Conservation (phyloP, 352 stramenopile genomes). For the Phytopythium sindhum region DNA sequence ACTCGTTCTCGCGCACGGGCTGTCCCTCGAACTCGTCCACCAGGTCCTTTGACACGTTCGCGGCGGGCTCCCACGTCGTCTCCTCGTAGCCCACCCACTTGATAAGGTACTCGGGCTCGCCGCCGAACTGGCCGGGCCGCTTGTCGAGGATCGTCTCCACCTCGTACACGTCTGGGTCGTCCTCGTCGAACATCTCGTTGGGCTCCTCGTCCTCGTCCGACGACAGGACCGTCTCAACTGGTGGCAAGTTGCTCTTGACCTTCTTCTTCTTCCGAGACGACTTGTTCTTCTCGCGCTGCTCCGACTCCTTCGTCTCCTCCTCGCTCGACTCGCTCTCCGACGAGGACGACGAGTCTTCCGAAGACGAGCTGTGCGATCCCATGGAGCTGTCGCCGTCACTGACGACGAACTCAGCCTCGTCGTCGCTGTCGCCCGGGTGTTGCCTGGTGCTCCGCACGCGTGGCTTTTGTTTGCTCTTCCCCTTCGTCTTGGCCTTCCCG, state of each 20-base stretch:
- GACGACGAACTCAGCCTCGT: constrained; percentile 20
- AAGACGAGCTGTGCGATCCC: constrained; percentile 9
- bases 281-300: constrained; percentile 1
- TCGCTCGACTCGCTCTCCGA: constrained; percentile 35
- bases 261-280: constrained; percentile 28
- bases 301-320: constrained; percentile 21
- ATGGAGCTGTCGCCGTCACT: constrained; percentile 34
- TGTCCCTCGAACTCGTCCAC: constrained; percentile 79
- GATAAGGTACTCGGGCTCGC: constrained; percentile 70
- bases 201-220: constrained; percentile 73
- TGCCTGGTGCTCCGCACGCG: constrained; percentile 5
- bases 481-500: constrained; percentile 6
- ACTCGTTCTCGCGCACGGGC: constrained; percentile 72
- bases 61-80: constrained; percentile 70
- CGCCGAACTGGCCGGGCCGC: constrained; percentile 25
- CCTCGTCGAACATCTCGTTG: constrained; percentile 73
- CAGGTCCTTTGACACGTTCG: constrained; percentile 76
- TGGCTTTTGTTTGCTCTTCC: constrained; percentile 19
- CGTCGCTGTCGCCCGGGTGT: constrained; percentile 10
- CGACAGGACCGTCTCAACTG: constrained; percentile 54
- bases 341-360: constrained; percentile 21
- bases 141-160: constrained; percentile 73
- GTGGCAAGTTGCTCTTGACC: constrained; percentile 45
- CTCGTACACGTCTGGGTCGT: constrained; percentile 81
- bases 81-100: constrained; percentile 84